Conservation (phyloP, 805 yeast species). For the Lachancea meyersii region DNA sequence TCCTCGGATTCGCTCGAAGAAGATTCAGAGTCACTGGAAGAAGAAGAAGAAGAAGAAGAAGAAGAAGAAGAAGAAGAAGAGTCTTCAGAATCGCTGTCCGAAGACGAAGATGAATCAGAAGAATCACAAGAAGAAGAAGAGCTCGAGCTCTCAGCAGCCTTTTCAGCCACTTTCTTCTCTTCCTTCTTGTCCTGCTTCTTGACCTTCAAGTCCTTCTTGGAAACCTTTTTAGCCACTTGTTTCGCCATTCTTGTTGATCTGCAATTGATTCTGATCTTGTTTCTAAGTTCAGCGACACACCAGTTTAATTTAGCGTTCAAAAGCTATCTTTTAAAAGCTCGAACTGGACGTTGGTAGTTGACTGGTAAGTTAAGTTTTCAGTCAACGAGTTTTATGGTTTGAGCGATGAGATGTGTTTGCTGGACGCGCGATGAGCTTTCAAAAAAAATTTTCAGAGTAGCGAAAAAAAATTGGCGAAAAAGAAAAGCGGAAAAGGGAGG, state of each 20-base stretch:
- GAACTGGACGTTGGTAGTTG: not conserved
- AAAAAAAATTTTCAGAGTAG: conserved; percentile 8
- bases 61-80: conserved; percentile 14
- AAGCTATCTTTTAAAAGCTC: not conserved
- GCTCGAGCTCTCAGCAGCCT: conserved; percentile 18
- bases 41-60: conserved; percentile 29
- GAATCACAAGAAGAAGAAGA: conserved; percentile 19
- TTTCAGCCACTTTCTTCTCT: conserved; percentile 21
- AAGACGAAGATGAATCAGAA: conserved; percentile 10
- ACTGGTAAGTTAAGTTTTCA: not conserved
- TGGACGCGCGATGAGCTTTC: conserved; percentile 12
- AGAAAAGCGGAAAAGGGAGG: conserved; percentile 4
- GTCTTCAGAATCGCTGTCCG: conserved; percentile 11
- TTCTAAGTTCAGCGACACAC: no score
- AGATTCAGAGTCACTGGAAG: conserved; percentile 31
- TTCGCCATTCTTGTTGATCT: conserved; percentile 9
- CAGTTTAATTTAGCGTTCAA: no score
- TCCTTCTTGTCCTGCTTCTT: conserved; percentile 19
- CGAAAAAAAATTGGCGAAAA: conserved; percentile 1
- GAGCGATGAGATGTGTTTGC: conserved; percentile 4
- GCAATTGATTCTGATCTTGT: no score
- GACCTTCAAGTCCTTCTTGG: conserved; percentile 25
- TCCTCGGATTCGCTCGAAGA: conserved; percentile 25
- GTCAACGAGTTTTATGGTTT: conserved; percentile 1
- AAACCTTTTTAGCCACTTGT: conserved; percentile 17